Percentiles rank a stretch among this genome's conserved stretches.
Conservation (phyloP, 2,329 filamentous ascomycete species). For the Monilinia fructigena region DNA sequence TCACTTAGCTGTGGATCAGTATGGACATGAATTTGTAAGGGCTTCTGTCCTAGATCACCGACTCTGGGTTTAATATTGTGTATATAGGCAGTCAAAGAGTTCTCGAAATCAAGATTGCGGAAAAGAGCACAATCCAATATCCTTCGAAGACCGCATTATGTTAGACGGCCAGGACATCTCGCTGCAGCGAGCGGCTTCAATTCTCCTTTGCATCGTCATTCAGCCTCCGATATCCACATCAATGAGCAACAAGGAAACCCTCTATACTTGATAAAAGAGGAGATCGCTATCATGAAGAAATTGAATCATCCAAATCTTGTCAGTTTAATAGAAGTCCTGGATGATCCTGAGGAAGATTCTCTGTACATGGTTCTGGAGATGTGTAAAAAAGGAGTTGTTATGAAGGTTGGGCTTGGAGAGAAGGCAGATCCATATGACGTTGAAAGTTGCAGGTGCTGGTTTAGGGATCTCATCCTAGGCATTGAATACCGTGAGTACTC, state of each 20-base stretch:
- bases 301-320: slow-evolving; percentile 94
- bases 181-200: slow-evolving; percentile 48
- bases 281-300: slow-evolving; percentile 99
- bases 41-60: slow-evolving; percentile 1
- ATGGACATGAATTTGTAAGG: slow-evolving; percentile 86
- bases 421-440: slow-evolving; percentile 76
- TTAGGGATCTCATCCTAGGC: slow-evolving; percentile 88
- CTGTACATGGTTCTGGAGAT: slow-evolving; percentile 99
- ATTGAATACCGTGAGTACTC: slow-evolving; percentile 78
- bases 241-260: slow-evolving; percentile 65
- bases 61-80: slow-evolving; percentile 25
- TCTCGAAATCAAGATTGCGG: slow-evolving; percentile 86
- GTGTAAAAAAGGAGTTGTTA: slow-evolving; percentile 96
- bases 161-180: slow-evolving; percentile 49
- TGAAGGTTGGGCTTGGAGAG: slow-evolving; percentile 90
- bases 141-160: slow-evolving; percentile 61
- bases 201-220: slow-evolving; percentile 50
- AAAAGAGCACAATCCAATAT: slow-evolving; percentile 90
- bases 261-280: slow-evolving; percentile 85
- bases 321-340: slow-evolving; percentile 86
- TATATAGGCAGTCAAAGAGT: slow-evolving; percentile 87
- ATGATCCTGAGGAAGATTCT: slow-evolving; percentile 93
- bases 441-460: slow-evolving; percentile 85
- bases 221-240: slow-evolving; percentile 51
- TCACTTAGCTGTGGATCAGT: slow-evolving; percentile 85